These are phyloP conservation scores for Mycena floridula DNA, from an alignment of 768 basidiomycete species.

Conservation along the genomic window DNA sequence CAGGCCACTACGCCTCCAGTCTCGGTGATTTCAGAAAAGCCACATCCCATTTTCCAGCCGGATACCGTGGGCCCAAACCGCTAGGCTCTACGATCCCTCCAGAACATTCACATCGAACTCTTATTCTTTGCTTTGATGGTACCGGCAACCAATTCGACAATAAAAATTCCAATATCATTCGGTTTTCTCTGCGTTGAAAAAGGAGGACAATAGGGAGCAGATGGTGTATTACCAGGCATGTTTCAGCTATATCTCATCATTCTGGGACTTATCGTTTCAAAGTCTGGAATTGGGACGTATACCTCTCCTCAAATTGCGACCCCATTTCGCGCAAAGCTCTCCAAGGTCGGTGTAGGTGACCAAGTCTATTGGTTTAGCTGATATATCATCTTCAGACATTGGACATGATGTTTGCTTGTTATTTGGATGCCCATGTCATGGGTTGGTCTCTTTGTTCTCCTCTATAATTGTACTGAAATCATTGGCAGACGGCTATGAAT, in stretches of 20 bases:
- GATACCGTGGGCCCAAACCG: no score
- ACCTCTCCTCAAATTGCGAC: conserved; percentile 29
- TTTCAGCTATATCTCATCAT: no score
- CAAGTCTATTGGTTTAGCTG: background rate
- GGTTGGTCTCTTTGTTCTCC: conserved; percentile 21
- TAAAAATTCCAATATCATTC: conserved; percentile 52
- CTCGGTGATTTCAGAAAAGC: no score
- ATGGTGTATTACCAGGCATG: conserved; percentile 59
- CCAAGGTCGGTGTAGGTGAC: conserved; percentile 24
- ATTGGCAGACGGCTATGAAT: no score
- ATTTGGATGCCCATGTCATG: conserved; percentile 43
- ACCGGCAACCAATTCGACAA: conserved; percentile 47
- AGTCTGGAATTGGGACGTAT: conserved; percentile 52
- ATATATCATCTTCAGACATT: conserved; percentile 24
- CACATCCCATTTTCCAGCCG: no score
- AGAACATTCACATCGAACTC: no score
- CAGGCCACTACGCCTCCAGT: no score
- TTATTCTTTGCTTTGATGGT: conserved; percentile 53
- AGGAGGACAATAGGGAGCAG: conserved; percentile 44
- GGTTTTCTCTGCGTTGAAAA: conserved; percentile 46
- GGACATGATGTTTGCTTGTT: conserved; percentile 45
- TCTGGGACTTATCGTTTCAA: no score
- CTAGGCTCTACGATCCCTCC: no score
- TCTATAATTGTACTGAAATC: background rate
- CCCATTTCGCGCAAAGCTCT: conserved; percentile 28